Base-by-base conservation (phyloP, 2,329 filamentous ascomycete genomes). In the Botrytis hyacinthi region DNA sequence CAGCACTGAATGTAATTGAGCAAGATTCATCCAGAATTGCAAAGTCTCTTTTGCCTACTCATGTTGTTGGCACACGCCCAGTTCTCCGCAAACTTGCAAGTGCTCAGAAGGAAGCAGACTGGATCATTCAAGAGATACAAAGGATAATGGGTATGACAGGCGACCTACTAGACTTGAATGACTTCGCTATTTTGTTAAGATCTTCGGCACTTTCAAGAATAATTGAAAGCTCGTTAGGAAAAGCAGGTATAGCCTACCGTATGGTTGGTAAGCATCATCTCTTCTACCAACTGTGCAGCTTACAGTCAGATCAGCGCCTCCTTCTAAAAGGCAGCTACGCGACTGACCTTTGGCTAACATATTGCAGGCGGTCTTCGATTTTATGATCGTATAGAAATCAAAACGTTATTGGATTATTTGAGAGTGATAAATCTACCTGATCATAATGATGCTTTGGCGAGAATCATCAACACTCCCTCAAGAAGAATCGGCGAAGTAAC, bases 351-450 rank as follows among this genome's bases (percentile, higher is more conserved):
- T 77, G 71, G 59, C 70, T 76, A 37, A 78, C 18, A 26, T 54
- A 69, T 68, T 6, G 9, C 59, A 84, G 83, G 89, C 54, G 95
- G 96, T 2, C 89, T 90, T 75, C 92, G 93, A 74, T 99, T 99
- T 81, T 98, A 97, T 79, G 96, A 99, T 77, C 90, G 96, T 70
- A 88, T 90, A 4, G 95, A 99, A 81, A 92, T 98, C 80, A 97
- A 96, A 81, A 87, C 94, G 10, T 81, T 98, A 0, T 83, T 98
- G 6, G 94, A 98, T 80, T 98, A 99, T 80, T 85, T 98, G 22
- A 89, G 94, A 46, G 91, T 97, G 5, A 90, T 98, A 46, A 89
- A 93, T 79, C 92, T 97, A 75, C 93, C 94, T 1, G 88, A 93
- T 63, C 95, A 97, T 80, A 97, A 95, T 78, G 95, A 98, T 80